Conservation (phyloP, 305 asterid species). For the Withania somnifera region DNA sequence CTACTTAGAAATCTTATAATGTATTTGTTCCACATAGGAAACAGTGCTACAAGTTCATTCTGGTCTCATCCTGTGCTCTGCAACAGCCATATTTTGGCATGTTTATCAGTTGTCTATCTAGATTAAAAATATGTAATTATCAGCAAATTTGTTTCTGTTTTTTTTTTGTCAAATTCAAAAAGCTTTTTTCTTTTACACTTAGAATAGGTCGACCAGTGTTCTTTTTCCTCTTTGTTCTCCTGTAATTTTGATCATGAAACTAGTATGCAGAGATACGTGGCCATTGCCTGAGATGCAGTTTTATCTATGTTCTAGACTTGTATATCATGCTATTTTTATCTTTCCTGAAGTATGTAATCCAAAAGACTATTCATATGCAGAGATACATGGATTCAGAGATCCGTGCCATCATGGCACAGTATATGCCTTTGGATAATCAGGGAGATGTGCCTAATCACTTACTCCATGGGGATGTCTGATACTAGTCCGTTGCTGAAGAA, state of each 20-base stretch:
- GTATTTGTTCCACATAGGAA: neutral
- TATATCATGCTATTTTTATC: neutral
- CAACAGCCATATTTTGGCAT: neutral
- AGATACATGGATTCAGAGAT: conserved; percentile 95
- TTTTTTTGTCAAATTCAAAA: too few species aligned
- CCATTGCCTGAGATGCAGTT: neutral
- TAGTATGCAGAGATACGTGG: neutral
- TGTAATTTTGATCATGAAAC: neutral
- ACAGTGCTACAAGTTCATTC: neutral
- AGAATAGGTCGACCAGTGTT: too few species aligned
- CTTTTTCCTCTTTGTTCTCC: neutral
- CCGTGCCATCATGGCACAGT: conserved; percentile 93
- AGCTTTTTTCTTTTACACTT: too few species aligned
- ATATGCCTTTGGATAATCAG: conserved; percentile 88
- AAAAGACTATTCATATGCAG: conserved; percentile 15
- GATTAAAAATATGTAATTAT: too few species aligned
- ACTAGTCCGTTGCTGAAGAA: neutral
- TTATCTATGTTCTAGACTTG: neutral
- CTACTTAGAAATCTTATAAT: neutral
- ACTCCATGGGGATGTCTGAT: conserved; percentile 22
- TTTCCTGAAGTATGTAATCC: neutral
- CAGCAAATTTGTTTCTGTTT: too few species aligned
- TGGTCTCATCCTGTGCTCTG: neutral
- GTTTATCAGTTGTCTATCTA: neutral
- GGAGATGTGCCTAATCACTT: conserved; percentile 41